Conservation (phyloP, 306 rosid genomes). For the Pachyrhizus erosus region DNA sequence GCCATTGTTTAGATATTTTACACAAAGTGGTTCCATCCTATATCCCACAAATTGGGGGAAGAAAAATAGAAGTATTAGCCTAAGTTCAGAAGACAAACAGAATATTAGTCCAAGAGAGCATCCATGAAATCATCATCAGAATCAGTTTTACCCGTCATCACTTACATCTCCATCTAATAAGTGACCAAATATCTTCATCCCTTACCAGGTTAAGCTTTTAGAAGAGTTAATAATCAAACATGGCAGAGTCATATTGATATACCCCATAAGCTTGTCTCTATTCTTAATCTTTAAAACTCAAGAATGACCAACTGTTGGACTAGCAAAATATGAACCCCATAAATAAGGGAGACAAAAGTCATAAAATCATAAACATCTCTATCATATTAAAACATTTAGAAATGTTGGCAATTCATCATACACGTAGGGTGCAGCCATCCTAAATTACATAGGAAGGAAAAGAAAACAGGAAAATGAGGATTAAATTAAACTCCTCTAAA, state of each 20-base stretch:
- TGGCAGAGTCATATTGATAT: not conserved
- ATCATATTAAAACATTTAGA: not conserved
- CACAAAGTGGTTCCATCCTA: not conserved
- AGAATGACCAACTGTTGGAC: not conserved
- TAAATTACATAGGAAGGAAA: conserved; percentile 16
- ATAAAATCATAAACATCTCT: not conserved
- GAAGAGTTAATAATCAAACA: conserved; percentile 8
- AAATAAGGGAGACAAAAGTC: not conserved
- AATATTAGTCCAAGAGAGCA: not conserved
- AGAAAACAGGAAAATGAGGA: not conserved
- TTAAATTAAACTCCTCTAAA: conserved; percentile 3
- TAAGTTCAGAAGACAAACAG: not conserved
- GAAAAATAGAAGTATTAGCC: not conserved
- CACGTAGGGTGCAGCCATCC: conserved; percentile 8
- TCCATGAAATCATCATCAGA: conserved; percentile 24
- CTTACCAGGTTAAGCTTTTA: conserved; percentile 6
- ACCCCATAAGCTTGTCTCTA: not conserved
- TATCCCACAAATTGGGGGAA: not conserved
- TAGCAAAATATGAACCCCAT: conserved; percentile 24
- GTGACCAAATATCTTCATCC: not conserved
- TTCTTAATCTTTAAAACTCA: not conserved
- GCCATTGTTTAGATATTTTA: not conserved
- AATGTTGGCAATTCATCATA: conserved; percentile 1
- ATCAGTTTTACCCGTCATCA: not conserved
- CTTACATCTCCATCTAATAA: conserved; percentile 11